A percentile compares a stretch with the other conserved stretches of the same genome.
These are phyloP conservation scores for Sporothrix brasiliensis DNA, from an alignment of 2,329 filamentous ascomycete genomes.

Conservation along the genomic window DNA sequence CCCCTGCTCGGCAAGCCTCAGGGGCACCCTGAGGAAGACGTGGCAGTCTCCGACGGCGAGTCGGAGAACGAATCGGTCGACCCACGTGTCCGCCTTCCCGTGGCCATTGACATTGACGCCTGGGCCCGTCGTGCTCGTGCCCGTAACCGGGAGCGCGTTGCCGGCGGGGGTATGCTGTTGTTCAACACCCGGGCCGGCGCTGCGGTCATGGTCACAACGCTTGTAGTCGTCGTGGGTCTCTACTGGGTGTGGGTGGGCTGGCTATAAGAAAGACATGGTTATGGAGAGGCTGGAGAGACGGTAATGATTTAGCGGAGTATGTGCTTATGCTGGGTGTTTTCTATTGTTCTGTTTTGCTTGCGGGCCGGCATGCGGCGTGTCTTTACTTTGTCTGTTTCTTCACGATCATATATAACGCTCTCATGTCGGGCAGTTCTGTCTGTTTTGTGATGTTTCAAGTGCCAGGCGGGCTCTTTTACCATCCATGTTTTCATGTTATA, in stretches of 20 bases:
- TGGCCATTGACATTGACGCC: constrained; percentile 57
- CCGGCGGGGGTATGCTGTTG: constrained; percentile 59
- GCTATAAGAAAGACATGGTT: background rate
- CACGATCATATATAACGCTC: background rate
- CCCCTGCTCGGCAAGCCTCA: constrained; percentile 53
- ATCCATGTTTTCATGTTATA: background rate
- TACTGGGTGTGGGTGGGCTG: constrained; percentile 48
- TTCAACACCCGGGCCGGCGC: constrained; percentile 58
- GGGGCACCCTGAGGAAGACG: constrained; percentile 22
- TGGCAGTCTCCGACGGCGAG: background rate
- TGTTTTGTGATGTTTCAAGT: background rate
- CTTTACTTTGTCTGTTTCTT: background rate
- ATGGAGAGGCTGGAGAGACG: background rate
- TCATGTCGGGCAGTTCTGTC: background rate
- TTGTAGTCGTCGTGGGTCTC: constrained; percentile 48
- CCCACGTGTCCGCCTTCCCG: constrained; percentile 52
- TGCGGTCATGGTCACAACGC: constrained; percentile 48
- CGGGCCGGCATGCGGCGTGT: background rate
- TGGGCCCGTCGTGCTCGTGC: constrained; percentile 56
- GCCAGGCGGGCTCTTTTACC: background rate
- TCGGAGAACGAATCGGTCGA: constrained; percentile 36
- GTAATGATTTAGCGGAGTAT: no score
- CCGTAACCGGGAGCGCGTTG: constrained; percentile 51
- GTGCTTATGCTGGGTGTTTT: background rate
- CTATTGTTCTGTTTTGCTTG: background rate